Conservation (phyloP, 2,329 filamentous ascomycete species). For the Aureobasidium leucospermi region DNA sequence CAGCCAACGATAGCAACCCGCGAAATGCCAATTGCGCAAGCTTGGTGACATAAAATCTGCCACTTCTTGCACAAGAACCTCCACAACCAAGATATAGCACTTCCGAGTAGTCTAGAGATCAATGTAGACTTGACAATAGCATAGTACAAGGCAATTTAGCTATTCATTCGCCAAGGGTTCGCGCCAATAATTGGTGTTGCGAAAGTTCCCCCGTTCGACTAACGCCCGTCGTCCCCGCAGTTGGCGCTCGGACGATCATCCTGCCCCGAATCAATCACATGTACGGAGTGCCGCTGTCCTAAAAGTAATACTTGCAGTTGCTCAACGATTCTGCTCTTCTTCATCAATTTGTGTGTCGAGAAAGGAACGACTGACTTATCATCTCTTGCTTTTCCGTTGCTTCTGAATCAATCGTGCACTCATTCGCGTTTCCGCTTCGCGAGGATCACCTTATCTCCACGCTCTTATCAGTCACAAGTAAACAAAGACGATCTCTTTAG, state of each 20-base stretch:
- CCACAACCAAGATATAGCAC: neutral
- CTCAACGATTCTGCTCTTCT: constrained; percentile 6
- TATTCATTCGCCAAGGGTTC: neutral
- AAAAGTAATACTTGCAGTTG: constrained; percentile 8
- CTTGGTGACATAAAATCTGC: neutral
- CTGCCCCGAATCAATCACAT: constrained; percentile 6
- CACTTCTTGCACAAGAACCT: neutral
- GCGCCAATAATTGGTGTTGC: neutral
- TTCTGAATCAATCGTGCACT: neutral
- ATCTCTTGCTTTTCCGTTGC: neutral
- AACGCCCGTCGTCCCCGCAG: constrained; percentile 4
- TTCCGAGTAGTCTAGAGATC: neutral
- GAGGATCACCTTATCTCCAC: constrained; percentile 6
- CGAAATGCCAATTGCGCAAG: neutral
- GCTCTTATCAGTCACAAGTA: constrained; percentile 8
- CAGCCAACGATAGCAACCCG: neutral
- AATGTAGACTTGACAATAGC: neutral
- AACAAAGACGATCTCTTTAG: constrained; percentile 3
- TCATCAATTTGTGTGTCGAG: neutral
- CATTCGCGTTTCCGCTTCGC: neutral
- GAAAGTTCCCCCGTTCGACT: neutral
- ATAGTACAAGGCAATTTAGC: neutral
- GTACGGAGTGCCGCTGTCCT: constrained; percentile 2
- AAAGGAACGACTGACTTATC: neutral
- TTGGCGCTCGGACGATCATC: constrained; percentile 8